These are phyloP conservation scores for Cajanus cajan DNA, from an alignment of 306 rosid genomes.

Conservation along the genomic window DNA sequence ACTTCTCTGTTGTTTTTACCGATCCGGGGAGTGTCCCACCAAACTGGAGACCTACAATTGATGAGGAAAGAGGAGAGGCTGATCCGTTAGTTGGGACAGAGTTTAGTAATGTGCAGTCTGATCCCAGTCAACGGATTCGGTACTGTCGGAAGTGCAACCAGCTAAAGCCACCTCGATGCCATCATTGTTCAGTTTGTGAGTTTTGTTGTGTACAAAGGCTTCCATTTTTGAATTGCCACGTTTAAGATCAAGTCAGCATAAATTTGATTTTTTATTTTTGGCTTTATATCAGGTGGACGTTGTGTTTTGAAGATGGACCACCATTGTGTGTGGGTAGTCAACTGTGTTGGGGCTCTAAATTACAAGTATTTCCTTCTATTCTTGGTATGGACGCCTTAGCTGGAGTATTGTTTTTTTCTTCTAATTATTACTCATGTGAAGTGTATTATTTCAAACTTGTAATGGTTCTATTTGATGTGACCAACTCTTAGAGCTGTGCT, in stretches of 20 bases:
- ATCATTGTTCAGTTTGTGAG: slow-evolving; percentile 99
- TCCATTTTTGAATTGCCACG: background rate
- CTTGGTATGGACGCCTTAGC: slow-evolving; percentile 62
- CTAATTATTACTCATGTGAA: background rate
- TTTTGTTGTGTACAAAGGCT: slow-evolving; percentile 1
- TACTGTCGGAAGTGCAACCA: slow-evolving; percentile 88
- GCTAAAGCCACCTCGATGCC: slow-evolving; percentile 89
- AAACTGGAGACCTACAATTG: slow-evolving; percentile 84
- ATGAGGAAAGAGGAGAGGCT: slow-evolving; percentile 92
- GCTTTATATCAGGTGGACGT: slow-evolving; percentile 78
- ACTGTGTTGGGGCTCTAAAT: slow-evolving; percentile 95
- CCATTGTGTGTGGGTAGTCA: slow-evolving; percentile 99
- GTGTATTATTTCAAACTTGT: slow-evolving; percentile 2
- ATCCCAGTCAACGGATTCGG: slow-evolving; percentile 65
- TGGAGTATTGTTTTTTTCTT: background rate
- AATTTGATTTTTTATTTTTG: slow-evolving; percentile 3
- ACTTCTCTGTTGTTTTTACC: slow-evolving; percentile 87
- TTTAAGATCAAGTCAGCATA: slow-evolving; percentile 1
- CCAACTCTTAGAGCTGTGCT: background rate
- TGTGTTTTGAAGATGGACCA: slow-evolving; percentile 99
- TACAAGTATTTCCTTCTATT: slow-evolving; percentile 93
- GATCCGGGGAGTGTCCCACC: slow-evolving; percentile 96
- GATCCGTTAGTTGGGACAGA: slow-evolving; percentile 77
- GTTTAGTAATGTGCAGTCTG: slow-evolving; percentile 46
- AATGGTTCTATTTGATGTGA: slow-evolving; percentile 20